Base-by-base conservation (phyloP, 805 yeast genomes). In the Candida dajiaensis region DNA sequence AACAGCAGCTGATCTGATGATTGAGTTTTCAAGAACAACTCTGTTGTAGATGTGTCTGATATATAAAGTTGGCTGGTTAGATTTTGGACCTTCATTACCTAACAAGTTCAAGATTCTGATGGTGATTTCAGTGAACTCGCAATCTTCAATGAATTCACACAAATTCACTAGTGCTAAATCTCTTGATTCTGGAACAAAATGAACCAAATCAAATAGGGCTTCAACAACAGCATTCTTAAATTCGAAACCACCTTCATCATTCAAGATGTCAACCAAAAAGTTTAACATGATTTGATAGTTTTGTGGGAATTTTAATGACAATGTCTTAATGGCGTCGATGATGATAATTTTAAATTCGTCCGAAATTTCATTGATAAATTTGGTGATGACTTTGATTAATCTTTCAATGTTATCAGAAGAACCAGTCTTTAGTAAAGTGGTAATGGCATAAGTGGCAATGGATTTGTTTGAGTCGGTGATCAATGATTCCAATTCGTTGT, bases 91-190 rank as follows among this genome's bases (percentile, higher is more conserved):
- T 67, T 90, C 96, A 54, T 83, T 86, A 63, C 99, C 99, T 54
- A 94, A 77, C 51, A 92, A 68, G 68, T 90, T 96, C 66, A 94
- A 75, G 48, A 94, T 83, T 62, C 98, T 80, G n/a, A 90, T 96
- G 23, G 95, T 80, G 51, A 94, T 80, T 68, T 89, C 97, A 26
- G 96, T 86, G 70, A 77, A 92, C 70, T 94, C 99, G 71, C 98
- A 94, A 73, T 94, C 99, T 69, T 94, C 99, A 59, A 94, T 94
- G 63, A 89, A 90, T 67, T 94, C 99, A 74, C 98, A 89, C 58
- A 94, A 75, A 65, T 84, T 84, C 69, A 86, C 89, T 60, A 94
- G 73, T 20, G 96, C 95, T 42, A 78, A 67, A 56, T 86, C 94
- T 59, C 87, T 80, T 13, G 95, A 88, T 52, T 74, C 81, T 19